Conservation (phyloP, 331 rosid genomes). For the Spiraea crenata region DNA sequence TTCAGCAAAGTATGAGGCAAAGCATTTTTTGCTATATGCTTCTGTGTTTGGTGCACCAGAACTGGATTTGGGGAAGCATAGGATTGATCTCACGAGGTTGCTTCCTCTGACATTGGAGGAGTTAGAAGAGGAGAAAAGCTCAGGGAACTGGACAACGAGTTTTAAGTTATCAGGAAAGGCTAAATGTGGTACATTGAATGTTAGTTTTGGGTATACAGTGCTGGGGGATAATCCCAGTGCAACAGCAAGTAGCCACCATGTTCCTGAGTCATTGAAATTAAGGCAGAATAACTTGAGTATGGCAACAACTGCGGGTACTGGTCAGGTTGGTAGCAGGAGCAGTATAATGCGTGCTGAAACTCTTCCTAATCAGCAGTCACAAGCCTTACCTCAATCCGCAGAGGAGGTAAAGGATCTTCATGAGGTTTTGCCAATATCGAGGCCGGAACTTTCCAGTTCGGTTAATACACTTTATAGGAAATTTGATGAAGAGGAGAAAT, state of each 20-base stretch:
- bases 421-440: constrained; percentile 62
- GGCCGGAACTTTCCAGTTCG: constrained; percentile 68
- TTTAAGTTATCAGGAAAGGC: constrained; percentile 68
- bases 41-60: constrained; percentile 48
- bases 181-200: constrained; percentile 67
- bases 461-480: constrained; percentile 53
- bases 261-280: constrained; percentile 24
- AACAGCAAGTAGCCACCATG: constrained; percentile 39
- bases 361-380: constrained; percentile 37
- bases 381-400: constrained; percentile 25
- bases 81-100: constrained; percentile 69
- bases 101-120: constrained; percentile 85
- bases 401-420: constrained; percentile 81
- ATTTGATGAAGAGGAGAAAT: constrained; percentile 41
- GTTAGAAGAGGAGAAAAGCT: constrained; percentile 68
- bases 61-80: constrained; percentile 80
- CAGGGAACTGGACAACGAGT: constrained; percentile 76
- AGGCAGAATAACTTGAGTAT: constrained; percentile 39
- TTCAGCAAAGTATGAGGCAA: constrained; percentile 86
- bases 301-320: constrained; percentile 27
- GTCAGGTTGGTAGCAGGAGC: constrained; percentile 39
- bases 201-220: constrained; percentile 72
- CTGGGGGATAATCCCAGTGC: constrained; percentile 47
- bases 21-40: constrained; percentile 69
- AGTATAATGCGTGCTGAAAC: constrained; percentile 39